phyloP scores from a whole-genome alignment of 805 yeast genomes.

The Ogataea salicorniae region DNA sequence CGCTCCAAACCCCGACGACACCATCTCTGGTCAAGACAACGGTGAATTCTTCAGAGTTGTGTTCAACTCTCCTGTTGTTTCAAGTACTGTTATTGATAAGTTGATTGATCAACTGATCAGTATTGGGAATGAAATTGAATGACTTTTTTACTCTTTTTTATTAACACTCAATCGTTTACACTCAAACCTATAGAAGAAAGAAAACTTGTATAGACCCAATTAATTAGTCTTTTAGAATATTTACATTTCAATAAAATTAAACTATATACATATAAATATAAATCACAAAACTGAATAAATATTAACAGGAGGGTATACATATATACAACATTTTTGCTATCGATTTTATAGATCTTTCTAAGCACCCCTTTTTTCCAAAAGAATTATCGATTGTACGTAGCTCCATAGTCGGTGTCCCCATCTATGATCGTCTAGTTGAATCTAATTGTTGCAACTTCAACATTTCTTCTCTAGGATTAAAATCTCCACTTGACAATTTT shows the following conservation, averaged over 20 bases:
- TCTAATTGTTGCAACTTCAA: conserved; percentile 60
- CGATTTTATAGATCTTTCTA: no score
- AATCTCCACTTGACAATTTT: conserved; percentile 73
- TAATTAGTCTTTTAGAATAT: no score
- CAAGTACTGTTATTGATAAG: conserved; percentile 39
- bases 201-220: no score
- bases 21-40: conserved; percentile 34
- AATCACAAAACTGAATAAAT: not conserved
- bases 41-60: conserved; percentile 88
- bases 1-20: conserved; percentile 58
- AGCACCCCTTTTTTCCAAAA: no score
- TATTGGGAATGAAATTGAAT: conserved; percentile 26
- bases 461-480: conserved; percentile 78
- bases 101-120: conserved; percentile 35
- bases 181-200: no score
- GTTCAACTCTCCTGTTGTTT: conserved; percentile 63
- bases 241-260: no score
- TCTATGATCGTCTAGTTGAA: conserved; percentile 35
- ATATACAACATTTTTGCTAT: no score
- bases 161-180: no score
- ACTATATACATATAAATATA: not conserved
- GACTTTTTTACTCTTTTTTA: no score
- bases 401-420: not conserved
- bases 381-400: no score
- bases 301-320: no score